Evolutionary conservation across 495 filamentous ascomycete genomes (phyloP).

Genomic region (Neurospora sp.): DNA sequence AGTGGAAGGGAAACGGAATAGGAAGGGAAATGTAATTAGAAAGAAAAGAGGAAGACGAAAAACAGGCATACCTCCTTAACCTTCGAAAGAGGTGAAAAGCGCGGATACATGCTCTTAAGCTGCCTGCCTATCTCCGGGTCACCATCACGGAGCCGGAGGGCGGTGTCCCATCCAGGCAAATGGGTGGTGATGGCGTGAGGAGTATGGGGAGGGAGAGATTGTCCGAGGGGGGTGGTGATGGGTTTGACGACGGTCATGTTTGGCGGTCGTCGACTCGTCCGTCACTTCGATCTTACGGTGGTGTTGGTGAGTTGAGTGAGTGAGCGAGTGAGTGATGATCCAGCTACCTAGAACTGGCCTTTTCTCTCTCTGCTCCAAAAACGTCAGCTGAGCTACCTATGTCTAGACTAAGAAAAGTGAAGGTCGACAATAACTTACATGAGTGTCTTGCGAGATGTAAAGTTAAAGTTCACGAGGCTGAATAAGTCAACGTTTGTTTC

Average conservation of each 20-base stretch:
- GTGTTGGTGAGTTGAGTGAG: neutral
- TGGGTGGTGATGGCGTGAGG: constrained; percentile 32
- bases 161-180: constrained; percentile 23
- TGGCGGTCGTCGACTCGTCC: neutral
- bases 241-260: constrained; percentile 18
- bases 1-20: neutral
- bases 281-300: neutral
- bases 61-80: constrained; percentile 11
- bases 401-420: neutral
- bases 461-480: neutral
- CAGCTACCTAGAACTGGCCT: neutral
- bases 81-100: constrained; percentile 26
- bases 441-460: neutral
- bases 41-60: neutral
- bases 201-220: constrained; percentile 31
- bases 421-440: neutral
- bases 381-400: neutral
- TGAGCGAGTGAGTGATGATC: neutral
- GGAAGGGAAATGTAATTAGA: neutral
- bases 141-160: constrained; percentile 19
- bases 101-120: constrained; percentile 32
- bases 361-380: neutral
- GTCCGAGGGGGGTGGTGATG: constrained; percentile 25
- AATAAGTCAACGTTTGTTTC: no score
- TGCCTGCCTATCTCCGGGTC: constrained; percentile 17